These are phyloP conservation scores for Schizosaccharomyces versatilis DNA, from an alignment of 1,139 yeast species.

Conservation along the genomic window DNA sequence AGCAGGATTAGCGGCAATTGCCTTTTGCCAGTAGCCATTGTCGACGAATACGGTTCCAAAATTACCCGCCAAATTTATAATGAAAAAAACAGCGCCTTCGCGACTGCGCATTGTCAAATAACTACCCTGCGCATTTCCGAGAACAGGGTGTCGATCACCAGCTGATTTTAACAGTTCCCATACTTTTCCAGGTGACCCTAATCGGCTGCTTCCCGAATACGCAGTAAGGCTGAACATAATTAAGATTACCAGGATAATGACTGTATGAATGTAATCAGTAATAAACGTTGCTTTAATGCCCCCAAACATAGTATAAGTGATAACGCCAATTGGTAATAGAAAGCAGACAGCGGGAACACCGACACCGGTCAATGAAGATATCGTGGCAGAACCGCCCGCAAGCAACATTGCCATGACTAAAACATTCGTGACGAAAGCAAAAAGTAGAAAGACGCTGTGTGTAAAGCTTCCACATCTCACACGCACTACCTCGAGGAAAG, in stretches of 20 bases:
- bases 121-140: constrained; percentile 55
- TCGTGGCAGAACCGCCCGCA: constrained; percentile 69
- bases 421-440: constrained; percentile 69
- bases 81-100: constrained; percentile 63
- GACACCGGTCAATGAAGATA: constrained; percentile 63
- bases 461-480: constrained; percentile 49
- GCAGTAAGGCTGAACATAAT: constrained; percentile 20
- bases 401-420: constrained; percentile 72
- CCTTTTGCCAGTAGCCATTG: constrained; percentile 78
- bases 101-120: constrained; percentile 55
- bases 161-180: constrained; percentile 46
- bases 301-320: constrained; percentile 63
- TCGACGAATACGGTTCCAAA: constrained; percentile 78
- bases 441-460: constrained; percentile 47
- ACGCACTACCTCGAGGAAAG: constrained; percentile 46
- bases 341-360: constrained; percentile 60
- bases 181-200: constrained; percentile 66
- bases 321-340: constrained; percentile 62
- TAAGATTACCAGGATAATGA: constrained; percentile 24
- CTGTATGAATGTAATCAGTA: constrained; percentile 65
- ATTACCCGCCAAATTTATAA: constrained; percentile 64
- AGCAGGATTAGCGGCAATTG: constrained; percentile 66
- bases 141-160: constrained; percentile 37
- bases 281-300: constrained; percentile 79
- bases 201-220: constrained; percentile 29